phyloP scores from a whole-genome alignment of 2,329 filamentous ascomycete species.

The Penicillium polonicum region DNA sequence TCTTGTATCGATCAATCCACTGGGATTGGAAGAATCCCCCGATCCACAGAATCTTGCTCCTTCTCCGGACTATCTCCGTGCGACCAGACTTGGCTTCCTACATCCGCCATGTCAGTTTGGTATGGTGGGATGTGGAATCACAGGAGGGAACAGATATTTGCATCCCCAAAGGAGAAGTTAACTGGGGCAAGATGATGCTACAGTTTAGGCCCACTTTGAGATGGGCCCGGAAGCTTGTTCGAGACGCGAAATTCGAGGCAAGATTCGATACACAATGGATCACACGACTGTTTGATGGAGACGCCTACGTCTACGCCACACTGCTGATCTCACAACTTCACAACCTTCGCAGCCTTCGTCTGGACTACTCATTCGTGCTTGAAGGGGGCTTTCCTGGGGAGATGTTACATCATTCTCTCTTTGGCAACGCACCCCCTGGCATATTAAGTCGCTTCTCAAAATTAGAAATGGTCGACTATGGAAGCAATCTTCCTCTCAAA shows the following conservation, averaged over 20 bases:
- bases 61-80: not conserved
- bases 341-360: not conserved
- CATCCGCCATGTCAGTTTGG: conserved; percentile 1
- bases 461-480: conserved; percentile 5
- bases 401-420: conserved; percentile 2
- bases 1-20: conserved; percentile 1
- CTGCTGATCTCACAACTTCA: conserved; percentile 2
- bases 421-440: not conserved
- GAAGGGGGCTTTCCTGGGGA: not conserved
- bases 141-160: not conserved
- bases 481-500: not conserved
- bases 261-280: not conserved
- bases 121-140: not conserved
- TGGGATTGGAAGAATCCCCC: conserved; percentile 1
- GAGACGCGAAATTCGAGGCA: not conserved
- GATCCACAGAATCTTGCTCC: not conserved
- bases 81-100: not conserved
- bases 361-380: conserved; percentile 1
- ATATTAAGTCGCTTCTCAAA: not conserved
- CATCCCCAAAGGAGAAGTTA: not conserved
- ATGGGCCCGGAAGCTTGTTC: not conserved
- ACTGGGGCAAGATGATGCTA: not conserved
- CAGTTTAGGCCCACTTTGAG: not conserved
- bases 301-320: not conserved
- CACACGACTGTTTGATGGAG: not conserved